Base-by-base conservation (phyloP, 306 rosid genomes). In the Corylus americana region DNA sequence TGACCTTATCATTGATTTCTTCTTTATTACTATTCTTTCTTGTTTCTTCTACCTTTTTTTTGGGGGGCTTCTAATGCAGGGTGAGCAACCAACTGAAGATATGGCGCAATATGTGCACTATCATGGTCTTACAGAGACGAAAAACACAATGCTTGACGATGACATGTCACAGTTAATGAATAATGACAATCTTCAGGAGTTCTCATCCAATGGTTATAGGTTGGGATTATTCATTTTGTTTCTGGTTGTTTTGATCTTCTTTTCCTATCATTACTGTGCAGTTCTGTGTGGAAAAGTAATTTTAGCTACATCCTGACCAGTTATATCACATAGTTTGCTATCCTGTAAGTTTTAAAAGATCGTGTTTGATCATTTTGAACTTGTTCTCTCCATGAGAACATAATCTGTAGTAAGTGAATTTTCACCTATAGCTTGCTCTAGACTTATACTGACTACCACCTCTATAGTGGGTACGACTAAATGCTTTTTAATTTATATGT, bases 61-160 rank as follows among this genome's bases (percentile, higher is more conserved):
- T 70, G 50, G 44, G 50, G 44, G 70, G 59, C 48, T 73, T 53
- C 17, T 63, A 11, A 63, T 74, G 83, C 87, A 88, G 97, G 83
- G 77, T 79, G 93, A 80, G 77, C 92, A 83, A 57, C 62, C 85
- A 76, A 74, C 69, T 78, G 88, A 67, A 71, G 83, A 79, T 64
- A 31, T 71, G 63, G 57, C 81, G 39, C 83, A 74, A 78, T 83
- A 82, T 80, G 74, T 75, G 86, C 80, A 81, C 53, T n/a, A 55
- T 55, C 27, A 81, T 67, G 84, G 72, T 74, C 67, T 37, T 77
- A 27, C 76, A 14, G 70, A 73, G 42, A 73, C 7, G 17, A 74
- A 74, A 83, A 77, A 80, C 66, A 76, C 83, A 76, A 83, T 79
- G 78, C 85, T 79, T 77, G 74, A 78, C 51, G 83, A 57, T 57